Evolutionary conservation across 1,284 basidiomycete genomes (phyloP).

Genomic region (Rhodotorula sp.): DNA sequence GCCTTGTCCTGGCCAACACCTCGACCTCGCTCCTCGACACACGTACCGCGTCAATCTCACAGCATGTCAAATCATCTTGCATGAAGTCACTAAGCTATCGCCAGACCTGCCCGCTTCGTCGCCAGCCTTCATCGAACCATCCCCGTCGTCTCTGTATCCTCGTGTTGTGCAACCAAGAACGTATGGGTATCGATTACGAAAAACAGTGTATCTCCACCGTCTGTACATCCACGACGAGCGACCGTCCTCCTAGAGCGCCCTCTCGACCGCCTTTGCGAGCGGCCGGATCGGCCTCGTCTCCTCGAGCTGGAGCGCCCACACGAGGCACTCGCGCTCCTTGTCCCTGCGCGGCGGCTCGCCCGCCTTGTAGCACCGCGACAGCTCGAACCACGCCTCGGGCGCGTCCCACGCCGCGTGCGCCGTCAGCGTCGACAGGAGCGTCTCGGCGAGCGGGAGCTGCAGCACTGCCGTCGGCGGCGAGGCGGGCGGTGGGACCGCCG

Average conservation of each 20-base stretch:
- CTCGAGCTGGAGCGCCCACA: slow-evolving; percentile 70
- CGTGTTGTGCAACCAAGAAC: not conserved
- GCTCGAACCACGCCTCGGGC: slow-evolving; percentile 87
- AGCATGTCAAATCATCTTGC: too few relatives aligned
- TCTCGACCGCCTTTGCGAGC: slow-evolving; percentile 41
- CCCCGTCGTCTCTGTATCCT: too few relatives aligned
- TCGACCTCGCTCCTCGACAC: too few relatives aligned
- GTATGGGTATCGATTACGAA: not conserved
- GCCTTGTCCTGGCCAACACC: too few relatives aligned
- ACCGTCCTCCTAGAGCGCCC: not conserved
- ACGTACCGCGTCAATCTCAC: too few relatives aligned
- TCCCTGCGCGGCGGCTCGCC: slow-evolving; percentile 59
- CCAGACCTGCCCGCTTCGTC: too few relatives aligned
- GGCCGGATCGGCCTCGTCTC: slow-evolving; percentile 56
- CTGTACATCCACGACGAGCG: not conserved
- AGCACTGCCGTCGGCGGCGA: slow-evolving; percentile 58
- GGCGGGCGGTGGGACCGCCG: slow-evolving; percentile 61
- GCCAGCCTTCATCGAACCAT: too few relatives aligned
- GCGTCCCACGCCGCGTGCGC: slow-evolving; percentile 72
- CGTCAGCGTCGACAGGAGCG: slow-evolving; percentile 53
- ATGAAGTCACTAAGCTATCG: too few relatives aligned
- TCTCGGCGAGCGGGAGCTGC: slow-evolving; percentile 53
- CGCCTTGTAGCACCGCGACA: slow-evolving; percentile 73
- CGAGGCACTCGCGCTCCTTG: slow-evolving; percentile 72
- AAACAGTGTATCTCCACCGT: not conserved